These are phyloP conservation scores for Gnaphalium uliginosum DNA, from an alignment of 129 eudicot genomes.

Conservation along the genomic window DNA sequence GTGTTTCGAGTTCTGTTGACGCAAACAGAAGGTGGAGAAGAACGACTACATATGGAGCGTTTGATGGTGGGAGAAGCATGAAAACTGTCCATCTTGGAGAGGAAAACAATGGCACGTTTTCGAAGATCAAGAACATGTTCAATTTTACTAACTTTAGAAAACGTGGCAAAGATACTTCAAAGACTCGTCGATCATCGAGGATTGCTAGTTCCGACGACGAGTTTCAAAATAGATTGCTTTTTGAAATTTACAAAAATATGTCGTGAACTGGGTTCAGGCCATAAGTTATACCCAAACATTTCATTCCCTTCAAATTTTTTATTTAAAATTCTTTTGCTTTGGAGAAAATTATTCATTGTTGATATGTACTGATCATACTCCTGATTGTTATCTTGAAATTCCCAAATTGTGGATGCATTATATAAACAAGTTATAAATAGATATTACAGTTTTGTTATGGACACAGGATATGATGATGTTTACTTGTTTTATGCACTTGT, in stretches of 20 bases:
- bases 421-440: too few relatives aligned
- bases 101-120: conserved; percentile 14
- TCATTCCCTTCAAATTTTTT: too few relatives aligned
- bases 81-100: conserved; percentile 28
- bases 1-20: conserved; percentile 22
- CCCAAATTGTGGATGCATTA: too few relatives aligned
- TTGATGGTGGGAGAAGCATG: conserved; percentile 35
- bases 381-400: too few relatives aligned
- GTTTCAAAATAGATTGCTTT: conserved; percentile 18
- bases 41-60: conserved; percentile 8
- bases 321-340: too few relatives aligned
- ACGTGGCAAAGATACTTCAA: conserved; percentile 2
- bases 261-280: not conserved
- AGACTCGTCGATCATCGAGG: conserved; percentile 28
- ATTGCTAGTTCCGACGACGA: conserved; percentile 17
- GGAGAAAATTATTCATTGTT: too few relatives aligned
- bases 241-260: conserved; percentile 31
- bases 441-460: too few relatives aligned
- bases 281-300: too few relatives aligned
- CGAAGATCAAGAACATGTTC: conserved; percentile 30
- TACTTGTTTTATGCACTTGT: too few relatives aligned
- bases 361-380: too few relatives aligned
- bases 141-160: conserved; percentile 13
- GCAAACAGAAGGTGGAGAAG: conserved; percentile 35
- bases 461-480: too few relatives aligned